These are phyloP conservation scores for Pseudocercospora musae DNA, from an alignment of 2,329 filamentous ascomycete species.

Conservation along the genomic window DNA sequence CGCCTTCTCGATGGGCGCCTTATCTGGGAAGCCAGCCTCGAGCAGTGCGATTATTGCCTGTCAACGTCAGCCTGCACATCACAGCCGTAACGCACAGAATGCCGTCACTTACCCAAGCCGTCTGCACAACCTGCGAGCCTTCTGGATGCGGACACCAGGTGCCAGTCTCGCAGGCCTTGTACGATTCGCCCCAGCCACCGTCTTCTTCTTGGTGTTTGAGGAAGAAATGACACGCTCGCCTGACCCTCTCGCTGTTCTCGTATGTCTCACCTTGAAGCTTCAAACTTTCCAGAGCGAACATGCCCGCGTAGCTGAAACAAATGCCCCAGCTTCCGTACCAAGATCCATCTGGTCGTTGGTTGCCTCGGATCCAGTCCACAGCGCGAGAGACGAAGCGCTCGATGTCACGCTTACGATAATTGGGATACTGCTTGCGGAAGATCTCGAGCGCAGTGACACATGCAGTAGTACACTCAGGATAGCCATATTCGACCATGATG, in stretches of 20 bases:
- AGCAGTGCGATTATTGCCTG: conserved; percentile 63
- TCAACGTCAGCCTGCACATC: conserved; percentile 21
- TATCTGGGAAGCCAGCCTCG: conserved; percentile 76
- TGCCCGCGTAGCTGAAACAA: conserved; percentile 93
- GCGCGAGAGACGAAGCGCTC: conserved; percentile 67
- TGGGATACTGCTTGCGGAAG: conserved; percentile 76
- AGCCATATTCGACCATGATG: conserved; percentile 99
- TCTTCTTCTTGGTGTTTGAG: conserved; percentile 80
- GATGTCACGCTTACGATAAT: conserved; percentile 76
- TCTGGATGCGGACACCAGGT: conserved; percentile 69
- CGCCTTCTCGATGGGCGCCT: conserved; percentile 67
- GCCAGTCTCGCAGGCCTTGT: conserved; percentile 75
- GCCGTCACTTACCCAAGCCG: conserved; percentile 70
- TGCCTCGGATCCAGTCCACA: conserved; percentile 75
- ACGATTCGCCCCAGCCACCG: conserved; percentile 96
- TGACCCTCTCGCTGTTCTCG: conserved; percentile 65
- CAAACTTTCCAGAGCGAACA: conserved; percentile 92
- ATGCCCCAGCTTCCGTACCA: conserved; percentile 99
- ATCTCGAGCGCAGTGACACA: conserved; percentile 82
- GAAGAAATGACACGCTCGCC: conserved; percentile 79
- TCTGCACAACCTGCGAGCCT: conserved; percentile 87
- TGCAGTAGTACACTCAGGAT: conserved; percentile 95
- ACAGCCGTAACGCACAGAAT: conserved; percentile 58
- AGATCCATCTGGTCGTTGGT: conserved; percentile 76
- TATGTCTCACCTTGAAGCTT: conserved; percentile 79